Evolutionary conservation across 2,329 filamentous ascomycete species (phyloP), one percentile per base, ranked within the genome.

Genomic region (Verticillium tricorpus): DNA sequence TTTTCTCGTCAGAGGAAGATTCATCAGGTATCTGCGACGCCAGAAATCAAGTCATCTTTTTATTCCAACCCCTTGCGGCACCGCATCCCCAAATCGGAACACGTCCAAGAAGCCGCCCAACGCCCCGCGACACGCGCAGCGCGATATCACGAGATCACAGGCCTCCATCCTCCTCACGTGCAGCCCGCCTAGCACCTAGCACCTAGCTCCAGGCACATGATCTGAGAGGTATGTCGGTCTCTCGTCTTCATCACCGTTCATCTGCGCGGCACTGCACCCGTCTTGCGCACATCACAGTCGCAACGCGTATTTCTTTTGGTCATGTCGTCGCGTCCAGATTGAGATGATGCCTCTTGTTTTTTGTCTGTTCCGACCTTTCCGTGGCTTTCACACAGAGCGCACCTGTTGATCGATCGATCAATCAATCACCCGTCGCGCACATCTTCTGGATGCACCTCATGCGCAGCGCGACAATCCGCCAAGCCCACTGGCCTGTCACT

Each of bases 61-160:
- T 60, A 58, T 58, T 64, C 60, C 45, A 62, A 32, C 32, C 35
- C 57, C 58, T 25, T 58, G 39, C 22, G 50, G 50, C 28, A 25
- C 54, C 40, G 22, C 56, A 31, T 55, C 34, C 12, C 34, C 56
- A 25, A 5, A n/a, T 50, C 45, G 19, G 19, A 50, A 22, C 45
- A 50, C 45, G 7, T 12, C n/a, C 45, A n/a, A 9, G 8, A 50
- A 50, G 8, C 45, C 45, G 45, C 12, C 19, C 45, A 50, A 22
- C 45, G n/a, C 19, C n/a, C n/a, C 45, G 45, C 45, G 45, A 58
- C 59, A 62, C 59, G 66, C 67, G 67, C 62, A 65, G 68, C 77
- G 76, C 77, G 77, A 79, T 77, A 80, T 80, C 77, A 80, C 78
- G 77, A 80, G 77, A 76, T 79, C 73, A 72, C 76, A 65, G 62